These are phyloP conservation scores for Malania oleifera DNA, from an alignment of 164 flowering plant species.

Conservation along the genomic window DNA sequence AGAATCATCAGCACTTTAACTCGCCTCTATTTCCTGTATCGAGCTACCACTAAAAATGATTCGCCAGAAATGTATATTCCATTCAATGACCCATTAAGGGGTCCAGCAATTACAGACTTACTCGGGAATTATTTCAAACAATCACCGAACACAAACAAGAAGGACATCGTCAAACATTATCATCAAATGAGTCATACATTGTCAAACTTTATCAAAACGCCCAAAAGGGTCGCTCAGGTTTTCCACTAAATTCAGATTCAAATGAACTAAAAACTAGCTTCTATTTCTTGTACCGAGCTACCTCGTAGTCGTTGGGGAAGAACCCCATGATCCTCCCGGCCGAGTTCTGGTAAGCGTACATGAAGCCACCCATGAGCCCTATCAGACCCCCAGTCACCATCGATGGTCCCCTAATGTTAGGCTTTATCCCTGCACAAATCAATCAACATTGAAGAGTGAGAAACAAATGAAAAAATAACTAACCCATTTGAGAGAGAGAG, in stretches of 20 bases:
- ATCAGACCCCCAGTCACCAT: slow-evolving; percentile 97
- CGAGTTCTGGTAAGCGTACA: slow-evolving; percentile 97
- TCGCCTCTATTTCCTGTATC: slow-evolving; percentile 44
- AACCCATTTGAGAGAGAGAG: too few relatives aligned
- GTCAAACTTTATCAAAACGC: too few relatives aligned
- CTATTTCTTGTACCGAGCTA: slow-evolving; percentile 65
- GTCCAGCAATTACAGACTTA: too few relatives aligned
- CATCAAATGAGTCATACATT: too few relatives aligned
- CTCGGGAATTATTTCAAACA: too few relatives aligned
- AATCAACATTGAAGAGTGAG: neutral
- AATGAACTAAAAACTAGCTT: neutral
- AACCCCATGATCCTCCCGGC: slow-evolving; percentile 95
- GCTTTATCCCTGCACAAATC: slow-evolving; percentile 63
- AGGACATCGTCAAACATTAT: too few relatives aligned
- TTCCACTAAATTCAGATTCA: neutral
- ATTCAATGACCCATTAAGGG: too few relatives aligned
- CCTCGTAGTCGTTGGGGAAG: slow-evolving; percentile 92
- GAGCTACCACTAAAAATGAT: too few relatives aligned
- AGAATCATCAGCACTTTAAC: neutral
- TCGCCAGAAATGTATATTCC: too few relatives aligned
- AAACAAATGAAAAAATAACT: too few relatives aligned
- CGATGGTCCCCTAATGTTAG: slow-evolving; percentile 81
- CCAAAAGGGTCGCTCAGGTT: neutral
- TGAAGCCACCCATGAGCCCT: slow-evolving; percentile 91
- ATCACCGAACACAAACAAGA: too few relatives aligned